A percentile compares a stretch with the other conserved stretches of the same genome.
phyloP scores from a whole-genome alignment of 2,329 filamentous ascomycete genomes.

The Thelonectria rubi region DNA sequence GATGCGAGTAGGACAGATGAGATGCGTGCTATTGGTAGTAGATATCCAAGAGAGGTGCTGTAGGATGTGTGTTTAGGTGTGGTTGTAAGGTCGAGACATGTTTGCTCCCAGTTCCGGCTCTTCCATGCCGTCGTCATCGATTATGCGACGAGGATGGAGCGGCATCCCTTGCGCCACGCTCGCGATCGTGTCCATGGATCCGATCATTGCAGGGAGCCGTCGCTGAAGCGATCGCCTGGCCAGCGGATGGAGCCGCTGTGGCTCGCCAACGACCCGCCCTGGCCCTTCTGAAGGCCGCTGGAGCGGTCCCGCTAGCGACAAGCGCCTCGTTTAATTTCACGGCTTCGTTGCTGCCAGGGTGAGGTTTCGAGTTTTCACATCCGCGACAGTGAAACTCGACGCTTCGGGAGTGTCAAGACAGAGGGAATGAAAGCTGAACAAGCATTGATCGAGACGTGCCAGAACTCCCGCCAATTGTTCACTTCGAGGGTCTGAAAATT shows the following conservation, averaged over 20 bases:
- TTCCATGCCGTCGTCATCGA: constrained; percentile 19
- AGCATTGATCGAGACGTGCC: background rate
- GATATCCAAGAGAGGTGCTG: background rate
- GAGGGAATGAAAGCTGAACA: background rate
- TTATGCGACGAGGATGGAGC: background rate
- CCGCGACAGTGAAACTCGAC: constrained; percentile 1
- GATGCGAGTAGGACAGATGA: background rate
- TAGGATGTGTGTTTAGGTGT: background rate
- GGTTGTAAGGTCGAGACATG: background rate
- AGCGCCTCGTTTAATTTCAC: constrained; percentile 25
- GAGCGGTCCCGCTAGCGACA: background rate
- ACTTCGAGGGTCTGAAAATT: background rate
- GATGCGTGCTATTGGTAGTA: background rate
- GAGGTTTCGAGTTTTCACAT: constrained; percentile 10
- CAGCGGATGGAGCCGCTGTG: constrained; percentile 39
- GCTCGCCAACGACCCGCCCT: constrained; percentile 20
- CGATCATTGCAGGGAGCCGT: constrained; percentile 21
- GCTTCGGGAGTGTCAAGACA: background rate
- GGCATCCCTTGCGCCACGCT: constrained; percentile 13
- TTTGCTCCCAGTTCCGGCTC: background rate
- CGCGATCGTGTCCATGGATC: background rate
- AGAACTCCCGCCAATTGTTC: background rate
- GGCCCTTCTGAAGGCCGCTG: constrained; percentile 26
- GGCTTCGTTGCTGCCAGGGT: constrained; percentile 1
- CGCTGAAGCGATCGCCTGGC: constrained; percentile 16